A percentile compares a stretch with the other conserved stretches of the same genome.
Conservation (phyloP, 2,329 filamentous ascomycete genomes). For the Ceratocystis harringtonii region DNA sequence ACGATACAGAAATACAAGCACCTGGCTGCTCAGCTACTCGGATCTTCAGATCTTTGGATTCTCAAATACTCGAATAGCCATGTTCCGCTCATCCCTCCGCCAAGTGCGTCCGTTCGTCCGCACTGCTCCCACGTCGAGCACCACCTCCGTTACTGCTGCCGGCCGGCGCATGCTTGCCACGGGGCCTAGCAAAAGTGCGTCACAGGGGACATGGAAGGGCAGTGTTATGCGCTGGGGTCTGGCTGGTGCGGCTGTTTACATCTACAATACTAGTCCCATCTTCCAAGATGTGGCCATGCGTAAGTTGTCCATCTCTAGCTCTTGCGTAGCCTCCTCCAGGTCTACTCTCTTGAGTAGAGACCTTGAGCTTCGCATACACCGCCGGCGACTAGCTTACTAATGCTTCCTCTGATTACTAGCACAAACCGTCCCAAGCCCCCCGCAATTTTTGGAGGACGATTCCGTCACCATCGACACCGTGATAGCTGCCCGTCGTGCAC, state of each 20-base stretch:
- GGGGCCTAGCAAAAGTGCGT: slow-evolving; percentile 38
- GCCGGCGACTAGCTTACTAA: not conserved
- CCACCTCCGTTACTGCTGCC: slow-evolving; percentile 17
- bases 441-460: slow-evolving; percentile 39
- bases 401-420: not conserved
- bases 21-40: no score
- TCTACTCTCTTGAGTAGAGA: no score
- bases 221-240: slow-evolving; percentile 57
- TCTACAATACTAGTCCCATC: slow-evolving; percentile 77
- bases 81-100: slow-evolving; percentile 17
- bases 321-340: no score
- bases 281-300: slow-evolving; percentile 72
- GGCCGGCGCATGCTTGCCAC: slow-evolving; percentile 32
- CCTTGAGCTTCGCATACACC: not conserved
- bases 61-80: not conserved
- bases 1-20: no score
- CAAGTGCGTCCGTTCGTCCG: slow-evolving; percentile 14
- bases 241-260: slow-evolving; percentile 67
- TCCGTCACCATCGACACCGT: slow-evolving; percentile 52
- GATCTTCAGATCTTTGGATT: no score
- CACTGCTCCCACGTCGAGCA: not conserved
- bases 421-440: slow-evolving; percentile 11
- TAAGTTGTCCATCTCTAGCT: slow-evolving; percentile 25
- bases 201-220: slow-evolving; percentile 71
- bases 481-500: slow-evolving; percentile 45